Base-by-base conservation (phyloP, 1,284 basidiomycete species). In the Heterobasidion occidentale region DNA sequence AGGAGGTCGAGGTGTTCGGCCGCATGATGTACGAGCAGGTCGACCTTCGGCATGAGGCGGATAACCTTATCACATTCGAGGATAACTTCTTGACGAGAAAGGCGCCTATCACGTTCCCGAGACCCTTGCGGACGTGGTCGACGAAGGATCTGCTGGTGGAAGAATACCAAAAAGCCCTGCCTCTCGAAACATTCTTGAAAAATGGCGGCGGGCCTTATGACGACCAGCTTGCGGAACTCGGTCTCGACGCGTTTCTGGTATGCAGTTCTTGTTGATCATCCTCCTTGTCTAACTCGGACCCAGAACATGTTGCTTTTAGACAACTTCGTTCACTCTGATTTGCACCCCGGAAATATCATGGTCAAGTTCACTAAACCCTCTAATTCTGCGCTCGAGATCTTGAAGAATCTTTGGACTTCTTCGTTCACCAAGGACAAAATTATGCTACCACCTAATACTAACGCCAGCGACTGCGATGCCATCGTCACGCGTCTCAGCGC, bases 231-330 rank as follows among this genome's bases (percentile, higher is more conserved):
- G 96, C 97, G 7, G 95, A 92, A 56, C 80, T 95, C 15, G 97
- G 97, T 9, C 77, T 99, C 14, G 94, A 99, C 69, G 94, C 95
- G 1, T 99, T 99, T 73, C 70, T 99, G 68, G 92, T 92, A 64
- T 66, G 88, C 73, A 15, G 57, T 19, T 6, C 53, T 19, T 35
- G 38, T 48, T 55, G 33, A 57, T 55, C 33, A 56, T 27, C 38
- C 46, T 42, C 53, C 60, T 64, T 17, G 48, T 3, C 53, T 27
- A 27, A 58, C 9, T 35, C 27, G 11, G 58, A 53, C 54, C 36
- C 62, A 95, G 91, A 94, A 98, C 73, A 99, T 99, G 96, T 83
- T 99, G 20, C 77, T 99, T 1, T 77, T 99, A 50, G 96, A 99
- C 73, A 99, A 99, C 71, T 99, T 98, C 71, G 94, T 96, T 1